These are phyloP conservation scores for Moringa oleifera DNA, from an alignment of 345 rosid species.

Conservation along the genomic window DNA sequence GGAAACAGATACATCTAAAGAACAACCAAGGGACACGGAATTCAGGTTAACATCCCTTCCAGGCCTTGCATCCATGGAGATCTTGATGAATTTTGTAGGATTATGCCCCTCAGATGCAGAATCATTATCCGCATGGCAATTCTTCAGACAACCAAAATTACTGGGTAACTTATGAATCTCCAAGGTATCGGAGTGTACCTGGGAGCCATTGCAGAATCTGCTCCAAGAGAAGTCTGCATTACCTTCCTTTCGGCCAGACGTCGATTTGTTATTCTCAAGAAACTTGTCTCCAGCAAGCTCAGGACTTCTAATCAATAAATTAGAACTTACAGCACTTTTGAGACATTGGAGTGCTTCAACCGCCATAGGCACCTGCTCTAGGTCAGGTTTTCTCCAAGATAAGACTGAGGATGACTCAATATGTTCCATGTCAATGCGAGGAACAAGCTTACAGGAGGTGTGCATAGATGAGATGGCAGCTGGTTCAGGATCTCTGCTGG, in stretches of 20 bases:
- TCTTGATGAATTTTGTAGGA: not conserved
- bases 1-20: conserved; percentile 10
- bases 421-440: conserved; percentile 13
- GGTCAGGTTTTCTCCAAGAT: conserved; percentile 13
- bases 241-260: conserved; percentile 9
- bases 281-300: conserved; percentile 1
- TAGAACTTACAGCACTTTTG: conserved; percentile 14
- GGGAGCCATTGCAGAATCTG: conserved; percentile 3
- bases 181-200: not conserved
- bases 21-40: conserved; percentile 12
- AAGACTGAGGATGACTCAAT: conserved; percentile 11
- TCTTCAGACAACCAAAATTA: too few relatives aligned
- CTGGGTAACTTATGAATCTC: not conserved
- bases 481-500: conserved; percentile 9
- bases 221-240: not conserved
- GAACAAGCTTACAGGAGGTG: conserved; percentile 17
- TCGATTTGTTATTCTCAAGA: conserved; percentile 2
- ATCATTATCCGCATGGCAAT: not conserved
- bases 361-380: conserved; percentile 17
- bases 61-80: conserved; percentile 6
- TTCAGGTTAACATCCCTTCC: conserved; percentile 9
- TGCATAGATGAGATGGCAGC: conserved; percentile 1
- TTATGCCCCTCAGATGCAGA: not conserved
- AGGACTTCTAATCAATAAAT: conserved; percentile 12
- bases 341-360: conserved; percentile 42